Base-by-base conservation (phyloP, 805 yeast species). In the Ogataea pini region DNA sequence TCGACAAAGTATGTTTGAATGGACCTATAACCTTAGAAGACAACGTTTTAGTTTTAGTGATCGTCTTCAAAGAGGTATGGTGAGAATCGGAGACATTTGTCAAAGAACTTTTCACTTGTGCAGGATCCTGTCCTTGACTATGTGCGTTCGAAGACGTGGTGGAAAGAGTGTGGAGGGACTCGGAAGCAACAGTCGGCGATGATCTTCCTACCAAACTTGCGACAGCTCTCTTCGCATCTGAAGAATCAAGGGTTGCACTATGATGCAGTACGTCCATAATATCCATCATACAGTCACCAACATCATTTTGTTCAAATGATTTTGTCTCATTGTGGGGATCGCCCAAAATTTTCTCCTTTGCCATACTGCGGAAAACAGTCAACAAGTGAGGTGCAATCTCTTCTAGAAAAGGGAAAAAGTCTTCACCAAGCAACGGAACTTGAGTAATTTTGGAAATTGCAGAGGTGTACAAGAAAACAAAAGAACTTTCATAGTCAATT, bases 241-340 rank as follows among this genome's bases (percentile, higher is more conserved):
- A 36, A 12, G 44, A 24, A 16, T 46, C 36, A 29, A 29, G 28
- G 24, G 41, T 47, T 6, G 36, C 31, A n/a, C 43, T 50, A 16
- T 55, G 58, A 22, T 52, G 64, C 32, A 58, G 42, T 7, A 53
- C 62, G 33, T 60, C 65, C 59, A 55, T 51, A 2, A 61, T 17
- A 43, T 60, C 65, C 40, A 60, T 52, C 43, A 60, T 36, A 6
- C 61, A 56, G 24, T 47, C 51, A 33, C 45, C 41, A 16, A 52
- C 48, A 18, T 44, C 48, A 7, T 34, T 31, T 39, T 57, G 56
- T 25, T 49, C 20, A 20, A 48, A 27, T 3, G 61, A 57, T 17
- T 42, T 51, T 2, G 47, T 3, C 17, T 59, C 59, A 28, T 22
- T 32, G 17, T 24, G 17, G 31, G 19, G 5, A 19, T 24, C 7